These are phyloP conservation scores for Agarophyton chilense DNA, from an alignment of 23 red algal genomes.

Conservation along the genomic window DNA sequence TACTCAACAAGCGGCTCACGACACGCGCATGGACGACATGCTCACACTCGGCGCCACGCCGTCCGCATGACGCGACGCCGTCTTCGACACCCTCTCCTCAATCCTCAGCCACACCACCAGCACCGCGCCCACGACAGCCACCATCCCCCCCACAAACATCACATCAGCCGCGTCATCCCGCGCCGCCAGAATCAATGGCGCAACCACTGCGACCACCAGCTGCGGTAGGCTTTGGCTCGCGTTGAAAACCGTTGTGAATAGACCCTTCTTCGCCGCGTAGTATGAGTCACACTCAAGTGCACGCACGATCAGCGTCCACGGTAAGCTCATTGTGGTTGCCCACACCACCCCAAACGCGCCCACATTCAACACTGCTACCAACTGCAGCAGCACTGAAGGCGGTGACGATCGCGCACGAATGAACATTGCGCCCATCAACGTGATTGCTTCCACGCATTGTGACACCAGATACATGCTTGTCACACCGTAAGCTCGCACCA, in stretches of 20 bases:
- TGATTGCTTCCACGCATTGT: slow-evolving; percentile 77
- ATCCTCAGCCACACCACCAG: slow-evolving; percentile 69
- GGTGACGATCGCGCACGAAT: slow-evolving; percentile 32
- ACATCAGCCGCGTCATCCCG: slow-evolving; percentile 64
- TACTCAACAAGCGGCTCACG: too few relatives aligned
- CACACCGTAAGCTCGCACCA: slow-evolving; percentile 57
- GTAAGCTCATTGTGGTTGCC: slow-evolving; percentile 85
- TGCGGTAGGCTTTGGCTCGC: slow-evolving; percentile 77
- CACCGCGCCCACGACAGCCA: slow-evolving; percentile 55
- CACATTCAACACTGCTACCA: slow-evolving; percentile 35
- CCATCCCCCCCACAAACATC: slow-evolving; percentile 78
- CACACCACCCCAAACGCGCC: slow-evolving; percentile 81
- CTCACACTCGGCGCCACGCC: not conserved
- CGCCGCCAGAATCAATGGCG: slow-evolving; percentile 63
- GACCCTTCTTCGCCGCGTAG: slow-evolving; percentile 66
- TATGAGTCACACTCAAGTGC: slow-evolving; percentile 50
- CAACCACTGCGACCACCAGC: slow-evolving; percentile 67
- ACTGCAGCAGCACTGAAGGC: slow-evolving; percentile 19
- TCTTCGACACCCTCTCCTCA: not conserved
- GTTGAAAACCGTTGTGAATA: slow-evolving; percentile 92
- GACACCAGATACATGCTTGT: slow-evolving; percentile 67
- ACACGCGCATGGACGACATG: not conserved
- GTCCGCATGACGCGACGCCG: not conserved
- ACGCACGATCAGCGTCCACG: slow-evolving; percentile 84
- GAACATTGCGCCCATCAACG: slow-evolving; percentile 27